Conservation (phyloP, 306 rosid species). For the Spatholobus suberectus region DNA sequence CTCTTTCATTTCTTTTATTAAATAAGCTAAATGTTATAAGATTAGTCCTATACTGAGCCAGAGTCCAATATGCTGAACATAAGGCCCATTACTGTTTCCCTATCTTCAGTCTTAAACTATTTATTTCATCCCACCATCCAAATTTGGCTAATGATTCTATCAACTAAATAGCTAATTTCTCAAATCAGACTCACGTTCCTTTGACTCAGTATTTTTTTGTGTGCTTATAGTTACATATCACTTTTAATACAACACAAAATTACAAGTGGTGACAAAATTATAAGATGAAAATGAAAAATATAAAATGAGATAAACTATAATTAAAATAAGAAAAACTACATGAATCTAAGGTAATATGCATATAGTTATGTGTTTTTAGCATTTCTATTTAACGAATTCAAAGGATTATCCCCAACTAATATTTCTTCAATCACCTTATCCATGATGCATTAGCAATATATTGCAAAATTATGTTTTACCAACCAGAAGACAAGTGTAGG, state of each 20-base stretch:
- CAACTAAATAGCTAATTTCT: background rate
- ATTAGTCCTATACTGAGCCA: background rate
- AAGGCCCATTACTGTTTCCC: background rate
- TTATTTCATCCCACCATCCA: background rate
- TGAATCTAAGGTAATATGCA: too few relatives aligned
- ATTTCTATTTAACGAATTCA: too few relatives aligned
- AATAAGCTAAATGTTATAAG: background rate
- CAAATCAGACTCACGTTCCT: background rate
- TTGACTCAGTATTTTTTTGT: too few relatives aligned
- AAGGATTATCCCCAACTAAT: too few relatives aligned
- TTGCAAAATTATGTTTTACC: too few relatives aligned
- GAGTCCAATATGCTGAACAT: background rate
- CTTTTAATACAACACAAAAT: background rate
- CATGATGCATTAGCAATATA: too few relatives aligned
- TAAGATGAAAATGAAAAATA: background rate
- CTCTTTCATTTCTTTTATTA: background rate
- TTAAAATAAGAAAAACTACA: too few relatives aligned
- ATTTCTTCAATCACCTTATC: too few relatives aligned
- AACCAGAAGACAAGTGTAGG: too few relatives aligned
- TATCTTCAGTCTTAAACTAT: background rate
- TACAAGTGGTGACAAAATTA: background rate
- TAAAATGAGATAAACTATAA: too few relatives aligned
- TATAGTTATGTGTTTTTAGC: too few relatives aligned
- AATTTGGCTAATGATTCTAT: background rate
- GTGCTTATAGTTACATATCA: background rate